These are phyloP conservation scores for Aechmea fasciata DNA, from an alignment of 176 grass and related monocot genomes.

Conservation along the genomic window DNA sequence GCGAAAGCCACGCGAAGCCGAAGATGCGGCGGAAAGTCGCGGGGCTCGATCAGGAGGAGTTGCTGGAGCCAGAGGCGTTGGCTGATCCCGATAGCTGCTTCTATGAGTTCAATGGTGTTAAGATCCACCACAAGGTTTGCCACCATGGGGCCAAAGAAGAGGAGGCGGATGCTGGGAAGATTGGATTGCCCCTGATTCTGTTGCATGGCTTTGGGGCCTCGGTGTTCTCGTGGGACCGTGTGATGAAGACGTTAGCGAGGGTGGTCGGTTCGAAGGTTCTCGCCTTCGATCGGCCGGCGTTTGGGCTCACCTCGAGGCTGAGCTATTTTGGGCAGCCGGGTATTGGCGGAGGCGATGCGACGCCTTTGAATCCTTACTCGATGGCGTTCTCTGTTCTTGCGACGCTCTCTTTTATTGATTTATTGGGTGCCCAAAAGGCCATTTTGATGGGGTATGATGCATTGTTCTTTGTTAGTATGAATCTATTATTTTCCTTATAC, in stretches of 20 bases:
- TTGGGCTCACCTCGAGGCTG: conserved; percentile 56
- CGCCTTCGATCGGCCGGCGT: conserved; percentile 79
- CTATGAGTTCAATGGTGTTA: conserved; percentile 63
- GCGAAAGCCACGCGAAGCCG: not conserved
- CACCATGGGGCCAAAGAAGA: conserved; percentile 23
- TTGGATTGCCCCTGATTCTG: conserved; percentile 45
- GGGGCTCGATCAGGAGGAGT: conserved; percentile 68
- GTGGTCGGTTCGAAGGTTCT: conserved; percentile 61
- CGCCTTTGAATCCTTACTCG: conserved; percentile 67
- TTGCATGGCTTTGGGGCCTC: conserved; percentile 90
- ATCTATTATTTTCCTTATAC: not conserved
- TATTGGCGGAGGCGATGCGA: conserved; percentile 14
- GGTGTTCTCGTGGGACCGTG: conserved; percentile 63
- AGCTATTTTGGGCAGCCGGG: not conserved
- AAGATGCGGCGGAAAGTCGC: conserved; percentile 41
- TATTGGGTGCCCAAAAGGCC: conserved; percentile 38
- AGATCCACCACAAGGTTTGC: conserved; percentile 74
- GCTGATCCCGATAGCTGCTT: conserved; percentile 76
- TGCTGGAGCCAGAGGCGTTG: conserved; percentile 51
- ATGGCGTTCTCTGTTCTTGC: conserved; percentile 70
- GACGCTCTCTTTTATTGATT: conserved; percentile 61
- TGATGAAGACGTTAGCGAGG: conserved; percentile 51
- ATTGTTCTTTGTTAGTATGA: not conserved
- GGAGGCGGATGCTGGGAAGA: not conserved
- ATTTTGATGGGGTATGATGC: conserved; percentile 58